Evolutionary conservation across 768 basidiomycete species (phyloP).

Genomic region (Boletus insuetus): DNA sequence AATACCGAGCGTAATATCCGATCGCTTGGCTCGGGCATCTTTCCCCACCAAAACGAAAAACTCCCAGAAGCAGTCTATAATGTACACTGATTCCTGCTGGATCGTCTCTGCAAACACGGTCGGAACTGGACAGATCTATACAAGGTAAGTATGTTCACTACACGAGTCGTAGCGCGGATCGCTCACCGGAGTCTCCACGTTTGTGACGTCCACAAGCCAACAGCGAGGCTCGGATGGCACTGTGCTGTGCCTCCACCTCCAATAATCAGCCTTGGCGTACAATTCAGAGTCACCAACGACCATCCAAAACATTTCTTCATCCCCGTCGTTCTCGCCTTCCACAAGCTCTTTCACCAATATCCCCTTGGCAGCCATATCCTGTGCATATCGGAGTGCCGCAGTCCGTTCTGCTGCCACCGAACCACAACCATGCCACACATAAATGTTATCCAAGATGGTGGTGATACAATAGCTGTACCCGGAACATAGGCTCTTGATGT

Average conservation of each 20-base stretch:
- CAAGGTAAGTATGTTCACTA: neutral
- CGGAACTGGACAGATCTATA: constrained; percentile 47
- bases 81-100: constrained; percentile 49
- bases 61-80: constrained; percentile 79
- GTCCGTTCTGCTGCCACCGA: constrained; percentile 55
- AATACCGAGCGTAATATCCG: constrained; percentile 62
- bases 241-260: constrained; percentile 64
- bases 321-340: constrained; percentile 60
- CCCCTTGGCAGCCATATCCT: constrained; percentile 39
- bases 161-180: neutral
- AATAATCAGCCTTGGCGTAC: constrained; percentile 79
- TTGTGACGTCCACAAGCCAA: constrained; percentile 54
- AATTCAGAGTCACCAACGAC: constrained; percentile 65
- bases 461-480: constrained; percentile 81
- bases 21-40: constrained; percentile 57
- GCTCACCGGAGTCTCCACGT: constrained; percentile 42
- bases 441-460: constrained; percentile 63
- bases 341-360: constrained; percentile 50
- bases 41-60: constrained; percentile 71
- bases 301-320: constrained; percentile 86
- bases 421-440: constrained; percentile 82
- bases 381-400: constrained; percentile 63
- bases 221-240: constrained; percentile 45
- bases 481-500: constrained; percentile 69
- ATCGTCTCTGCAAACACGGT: constrained; percentile 40